Evolutionary conservation across 139 green algal genomes (phyloP), one percentile per base, ranked within the genome.

Genomic region (Cymbomonas tetramitiformis): DNA sequence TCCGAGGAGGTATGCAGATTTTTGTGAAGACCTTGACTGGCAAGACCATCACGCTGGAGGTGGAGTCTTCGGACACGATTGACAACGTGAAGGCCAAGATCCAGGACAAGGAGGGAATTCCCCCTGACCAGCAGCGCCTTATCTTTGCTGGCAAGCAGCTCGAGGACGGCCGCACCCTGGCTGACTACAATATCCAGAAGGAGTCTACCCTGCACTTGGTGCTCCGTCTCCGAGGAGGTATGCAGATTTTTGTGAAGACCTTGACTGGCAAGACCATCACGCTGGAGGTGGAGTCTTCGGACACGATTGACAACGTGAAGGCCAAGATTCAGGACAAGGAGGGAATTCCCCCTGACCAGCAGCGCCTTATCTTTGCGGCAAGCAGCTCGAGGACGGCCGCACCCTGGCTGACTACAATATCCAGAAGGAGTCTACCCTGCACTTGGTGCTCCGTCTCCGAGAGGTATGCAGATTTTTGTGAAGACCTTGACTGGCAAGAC

Each of bases 401-500:
- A 95, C 87, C 9, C 76, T 95, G 50, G 84, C 87, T 2, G 87
- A 96, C 73, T 96, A 95, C 87, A 95, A 95, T 74, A 95, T 95
- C 59, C 87, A 95, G 78, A 95, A 95, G 79, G 71, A 75, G 62
- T 69, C 54, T 32, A 71, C 68, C 12, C 56, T 66, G 12, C 64
- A 72, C 56, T 38, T 77, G 31, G 68, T 89, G 55, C 59, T 87
- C 30, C 71, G 87, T 48, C 77, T 97, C 70, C 73, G 92, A 43
- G 86, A 78, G 88, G 87, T 73, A 78, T 74, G 74, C 69, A 77
- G 48, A 74, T 93, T 47, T 94, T 94, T 50, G 81, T 94, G 0
- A 93, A 93, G 74, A 92, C 85, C 0, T 65, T 93, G 25, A 93
- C 85, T 0, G 84, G 85, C 52, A 95, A 93, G 86, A 95, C 86